Evolutionary conservation across 208 protist genomes (phyloP).

Genomic region (Strigomonas galati): DNA sequence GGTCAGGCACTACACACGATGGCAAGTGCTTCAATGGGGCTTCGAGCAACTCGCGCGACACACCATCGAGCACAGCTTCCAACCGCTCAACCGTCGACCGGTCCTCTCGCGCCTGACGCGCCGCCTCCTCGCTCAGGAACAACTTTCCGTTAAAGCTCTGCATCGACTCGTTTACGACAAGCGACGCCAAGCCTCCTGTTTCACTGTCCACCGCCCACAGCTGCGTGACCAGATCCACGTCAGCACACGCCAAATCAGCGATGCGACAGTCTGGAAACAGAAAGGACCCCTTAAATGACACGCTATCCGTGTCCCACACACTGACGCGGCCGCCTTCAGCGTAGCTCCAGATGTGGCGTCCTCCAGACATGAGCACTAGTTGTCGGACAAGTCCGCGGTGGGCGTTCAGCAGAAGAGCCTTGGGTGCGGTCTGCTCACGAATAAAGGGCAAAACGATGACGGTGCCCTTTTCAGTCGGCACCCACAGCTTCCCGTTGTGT

Average conservation of each 20-base stretch:
- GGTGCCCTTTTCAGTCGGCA: constrained; percentile 38
- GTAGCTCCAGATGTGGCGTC: constrained; percentile 53
- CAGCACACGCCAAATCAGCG: constrained; percentile 12
- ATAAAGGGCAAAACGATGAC: constrained; percentile 33
- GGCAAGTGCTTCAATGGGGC: too few species aligned
- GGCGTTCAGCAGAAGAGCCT: constrained; percentile 2
- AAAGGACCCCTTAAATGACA: constrained; percentile 42
- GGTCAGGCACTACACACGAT: too few species aligned
- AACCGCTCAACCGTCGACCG: too few species aligned
- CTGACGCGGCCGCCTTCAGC: constrained; percentile 27
- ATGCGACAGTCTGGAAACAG: constrained; percentile 33
- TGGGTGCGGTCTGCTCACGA: not conserved
- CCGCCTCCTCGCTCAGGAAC: not conserved
- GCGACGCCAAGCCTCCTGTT: constrained; percentile 19
- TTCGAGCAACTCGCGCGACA: too few species aligned
- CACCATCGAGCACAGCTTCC: too few species aligned
- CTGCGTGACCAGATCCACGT: constrained; percentile 17
- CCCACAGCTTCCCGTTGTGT: constrained; percentile 29
- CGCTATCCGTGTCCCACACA: constrained; percentile 42
- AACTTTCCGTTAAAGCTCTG: not conserved
- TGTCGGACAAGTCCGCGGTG: constrained; percentile 24
- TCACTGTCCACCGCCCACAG: constrained; percentile 35
- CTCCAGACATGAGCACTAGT: constrained; percentile 39
- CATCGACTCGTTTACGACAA: constrained; percentile 15
- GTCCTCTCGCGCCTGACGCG: not conserved